phyloP scores from a whole-genome alignment of 2,329 filamentous ascomycete species.

The Pseudogymnoascus sp. region DNA sequence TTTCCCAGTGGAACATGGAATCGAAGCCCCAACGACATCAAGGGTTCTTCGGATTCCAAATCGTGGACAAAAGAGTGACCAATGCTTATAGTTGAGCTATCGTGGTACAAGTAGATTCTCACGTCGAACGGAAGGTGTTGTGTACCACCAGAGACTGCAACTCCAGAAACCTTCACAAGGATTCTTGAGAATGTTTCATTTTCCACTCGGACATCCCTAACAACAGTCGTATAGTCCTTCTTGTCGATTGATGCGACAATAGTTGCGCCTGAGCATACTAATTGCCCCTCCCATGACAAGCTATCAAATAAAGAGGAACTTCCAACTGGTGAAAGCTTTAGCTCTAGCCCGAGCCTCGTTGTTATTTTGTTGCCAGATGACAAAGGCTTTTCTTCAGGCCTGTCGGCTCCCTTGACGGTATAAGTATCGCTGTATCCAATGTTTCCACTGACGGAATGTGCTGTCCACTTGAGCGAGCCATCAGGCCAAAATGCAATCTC shows the following conservation, averaged over 20 bases:
- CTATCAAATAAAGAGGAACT: not conserved
- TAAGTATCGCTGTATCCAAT: not conserved
- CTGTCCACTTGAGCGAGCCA: not conserved
- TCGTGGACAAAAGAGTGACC: slow-evolving; percentile 18
- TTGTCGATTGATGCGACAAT: not conserved
- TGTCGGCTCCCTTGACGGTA: slow-evolving; percentile 2
- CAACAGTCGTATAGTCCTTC: not conserved
- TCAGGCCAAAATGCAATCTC: slow-evolving; percentile 8
- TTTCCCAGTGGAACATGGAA: not conserved
- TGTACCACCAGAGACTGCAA: not conserved
- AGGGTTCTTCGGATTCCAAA: not conserved
- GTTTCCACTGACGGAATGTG: not conserved
- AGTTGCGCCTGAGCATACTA: not conserved
- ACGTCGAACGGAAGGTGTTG: not conserved
- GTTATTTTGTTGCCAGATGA: slow-evolving; percentile 14
- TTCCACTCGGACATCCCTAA: not conserved
- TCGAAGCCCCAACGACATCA: not conserved
- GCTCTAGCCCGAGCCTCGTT: not conserved
- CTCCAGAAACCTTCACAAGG: not conserved
- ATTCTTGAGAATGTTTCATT: not conserved
- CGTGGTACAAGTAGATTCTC: not conserved
- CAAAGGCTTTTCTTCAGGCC: slow-evolving; percentile 19
- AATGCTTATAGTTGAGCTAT: slow-evolving; percentile 19
- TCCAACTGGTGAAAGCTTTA: not conserved
- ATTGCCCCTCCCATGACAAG: not conserved